These are phyloP conservation scores for Cornus controversa DNA, from an alignment of 148 eudicot genomes.

Conservation along the genomic window DNA sequence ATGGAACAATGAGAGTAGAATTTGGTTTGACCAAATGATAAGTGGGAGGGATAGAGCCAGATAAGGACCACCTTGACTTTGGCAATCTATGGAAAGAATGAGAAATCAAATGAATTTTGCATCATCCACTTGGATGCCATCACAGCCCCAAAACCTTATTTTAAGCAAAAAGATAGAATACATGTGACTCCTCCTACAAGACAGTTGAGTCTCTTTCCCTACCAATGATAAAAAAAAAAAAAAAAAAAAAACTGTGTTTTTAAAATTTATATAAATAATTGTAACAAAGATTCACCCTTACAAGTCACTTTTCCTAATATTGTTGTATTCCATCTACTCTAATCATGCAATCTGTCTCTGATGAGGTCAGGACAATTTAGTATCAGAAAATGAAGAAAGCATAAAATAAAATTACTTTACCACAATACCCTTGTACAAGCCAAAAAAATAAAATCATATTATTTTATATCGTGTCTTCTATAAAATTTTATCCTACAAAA, in stretches of 20 bases:
- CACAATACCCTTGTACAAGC: background rate
- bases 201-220: background rate
- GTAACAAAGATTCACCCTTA: background rate
- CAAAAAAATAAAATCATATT: no score
- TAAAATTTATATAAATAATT: background rate
- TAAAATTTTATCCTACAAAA: no score
- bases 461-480: background rate
- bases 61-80: background rate
- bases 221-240: background rate
- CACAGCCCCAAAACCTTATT: background rate
- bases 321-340: background rate
- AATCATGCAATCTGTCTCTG: no score
- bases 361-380: background rate
- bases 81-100: constrained; percentile 1
- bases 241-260: background rate
- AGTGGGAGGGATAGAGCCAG: background rate
- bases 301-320: background rate
- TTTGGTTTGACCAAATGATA: background rate
- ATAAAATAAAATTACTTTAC: background rate
- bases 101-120: background rate
- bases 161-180: constrained; percentile 1
- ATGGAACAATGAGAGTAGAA: no score
- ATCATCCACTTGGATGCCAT: constrained; percentile 11
- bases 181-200: background rate
- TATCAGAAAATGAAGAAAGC: no score